Evolutionary conservation across 345 rosid species (phyloP).

Genomic region (Corchorus capsularis): DNA sequence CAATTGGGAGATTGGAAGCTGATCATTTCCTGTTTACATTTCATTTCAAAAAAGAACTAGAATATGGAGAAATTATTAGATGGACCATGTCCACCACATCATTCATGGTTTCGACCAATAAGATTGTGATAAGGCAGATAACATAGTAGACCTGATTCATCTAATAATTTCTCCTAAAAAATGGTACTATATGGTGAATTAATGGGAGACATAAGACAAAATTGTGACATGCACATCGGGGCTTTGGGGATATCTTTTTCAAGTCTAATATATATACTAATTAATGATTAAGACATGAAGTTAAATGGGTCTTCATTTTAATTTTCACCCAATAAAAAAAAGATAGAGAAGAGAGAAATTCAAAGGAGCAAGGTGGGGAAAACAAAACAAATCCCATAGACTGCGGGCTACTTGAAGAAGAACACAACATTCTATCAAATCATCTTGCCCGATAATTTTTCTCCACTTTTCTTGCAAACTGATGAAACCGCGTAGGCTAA

Average conservation of each 20-base stretch:
- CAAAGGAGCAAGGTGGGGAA: slow-evolving; percentile 35
- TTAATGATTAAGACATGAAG: slow-evolving; percentile 17
- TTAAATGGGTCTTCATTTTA: too few relatives aligned
- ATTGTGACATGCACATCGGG: slow-evolving; percentile 22
- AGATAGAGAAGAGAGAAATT: neutral
- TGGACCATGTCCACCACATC: too few relatives aligned
- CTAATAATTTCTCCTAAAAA: too few relatives aligned
- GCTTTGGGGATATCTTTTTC: neutral
- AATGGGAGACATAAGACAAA: too few relatives aligned
- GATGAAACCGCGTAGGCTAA: slow-evolving; percentile 40
- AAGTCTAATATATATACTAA: neutral
- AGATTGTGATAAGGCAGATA: too few relatives aligned
- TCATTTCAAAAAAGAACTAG: too few relatives aligned
- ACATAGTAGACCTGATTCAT: too few relatives aligned
- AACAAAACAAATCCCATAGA: slow-evolving; percentile 37
- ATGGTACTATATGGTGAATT: too few relatives aligned
- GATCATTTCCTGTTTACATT: too few relatives aligned
- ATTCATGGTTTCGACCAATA: too few relatives aligned
- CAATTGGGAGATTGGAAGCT: too few relatives aligned
- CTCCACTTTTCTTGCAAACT: slow-evolving; percentile 10
- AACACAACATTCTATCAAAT: slow-evolving; percentile 22
- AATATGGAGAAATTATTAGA: too few relatives aligned
- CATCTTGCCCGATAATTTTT: neutral
- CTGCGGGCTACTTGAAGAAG: slow-evolving; percentile 33
- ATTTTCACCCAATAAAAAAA: neutral